Conservation (phyloP, 176 grass and related monocot species). For the Phyllostachys edulis region DNA sequence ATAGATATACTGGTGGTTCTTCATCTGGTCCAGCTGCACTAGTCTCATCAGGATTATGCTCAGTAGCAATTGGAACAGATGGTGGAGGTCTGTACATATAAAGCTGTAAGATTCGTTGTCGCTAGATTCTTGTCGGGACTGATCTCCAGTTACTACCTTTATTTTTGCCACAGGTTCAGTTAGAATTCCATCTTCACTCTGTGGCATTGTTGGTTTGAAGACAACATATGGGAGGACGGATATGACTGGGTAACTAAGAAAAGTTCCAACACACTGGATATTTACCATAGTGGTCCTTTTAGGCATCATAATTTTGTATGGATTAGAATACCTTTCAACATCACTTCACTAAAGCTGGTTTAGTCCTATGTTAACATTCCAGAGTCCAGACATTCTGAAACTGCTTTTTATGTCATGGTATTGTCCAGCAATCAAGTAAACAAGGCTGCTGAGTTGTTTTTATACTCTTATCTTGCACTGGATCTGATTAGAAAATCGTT, state of each 20-base stretch:
- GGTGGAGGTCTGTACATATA: slow-evolving; percentile 68
- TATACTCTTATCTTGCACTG: not conserved
- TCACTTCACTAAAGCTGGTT: not conserved
- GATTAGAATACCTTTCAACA: not conserved
- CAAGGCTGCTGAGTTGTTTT: not conserved
- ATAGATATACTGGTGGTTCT: slow-evolving; percentile 98
- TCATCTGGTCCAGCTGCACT: slow-evolving; percentile 95
- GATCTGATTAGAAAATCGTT: not conserved
- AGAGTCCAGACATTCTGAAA: not conserved
- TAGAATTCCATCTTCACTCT: slow-evolving; percentile 96
- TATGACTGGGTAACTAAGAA: slow-evolving; percentile 75
- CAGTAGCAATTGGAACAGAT: slow-evolving; percentile 88
- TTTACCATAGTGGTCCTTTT: not conserved
- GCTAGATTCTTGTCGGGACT: slow-evolving; percentile 13
- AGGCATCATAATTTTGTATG: not conserved
- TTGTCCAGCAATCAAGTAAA: not conserved
- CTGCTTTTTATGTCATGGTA: slow-evolving; percentile 4
- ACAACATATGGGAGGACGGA: slow-evolving; percentile 85
- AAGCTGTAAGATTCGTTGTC: not conserved
- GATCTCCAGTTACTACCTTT: slow-evolving; percentile 20
- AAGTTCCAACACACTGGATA: slow-evolving; percentile 5
- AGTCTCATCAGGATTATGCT: slow-evolving; percentile 89
- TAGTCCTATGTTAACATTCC: not conserved
- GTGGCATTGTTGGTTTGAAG: slow-evolving; percentile 92
- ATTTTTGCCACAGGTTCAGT: slow-evolving; percentile 69